Conservation (phyloP, 108 stramenopile genomes). For the Nitzschia sp. region DNA sequence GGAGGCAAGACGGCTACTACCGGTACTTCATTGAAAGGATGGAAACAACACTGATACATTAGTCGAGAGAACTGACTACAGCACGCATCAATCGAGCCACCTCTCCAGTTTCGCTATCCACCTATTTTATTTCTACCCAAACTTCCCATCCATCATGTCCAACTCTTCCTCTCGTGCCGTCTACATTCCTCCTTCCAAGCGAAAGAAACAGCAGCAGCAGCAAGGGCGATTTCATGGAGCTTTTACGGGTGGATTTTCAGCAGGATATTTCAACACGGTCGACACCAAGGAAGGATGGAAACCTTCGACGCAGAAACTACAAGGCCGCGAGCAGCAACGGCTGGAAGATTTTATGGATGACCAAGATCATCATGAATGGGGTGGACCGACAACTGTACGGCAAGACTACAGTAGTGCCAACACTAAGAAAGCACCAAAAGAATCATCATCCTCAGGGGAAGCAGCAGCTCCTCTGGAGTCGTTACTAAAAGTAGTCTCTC, state of each 20-base stretch:
- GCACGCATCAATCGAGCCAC: no score
- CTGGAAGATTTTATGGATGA: constrained; percentile 69
- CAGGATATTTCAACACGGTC: constrained; percentile 88
- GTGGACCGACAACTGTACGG: constrained; percentile 44
- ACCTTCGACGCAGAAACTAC: constrained; percentile 43
- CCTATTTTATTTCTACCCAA: no score
- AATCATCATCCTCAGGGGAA: background rate
- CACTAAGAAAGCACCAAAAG: background rate
- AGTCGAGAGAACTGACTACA: no score
- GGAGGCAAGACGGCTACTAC: no score
- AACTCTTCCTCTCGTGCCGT: constrained; percentile 1
- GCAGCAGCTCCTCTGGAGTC: background rate
- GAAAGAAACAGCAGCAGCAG: constrained; percentile 6
- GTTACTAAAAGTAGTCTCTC: constrained; percentile 9
- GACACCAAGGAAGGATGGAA: constrained; percentile 84
- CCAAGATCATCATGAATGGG: constrained; percentile 57
- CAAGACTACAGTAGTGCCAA: constrained; percentile 23
- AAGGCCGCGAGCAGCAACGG: constrained; percentile 38
- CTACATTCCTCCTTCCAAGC: constrained; percentile 28
- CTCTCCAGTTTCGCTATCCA: no score
- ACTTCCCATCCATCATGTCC: constrained; percentile 3
- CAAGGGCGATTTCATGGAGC: constrained; percentile 61
- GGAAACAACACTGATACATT: no score
- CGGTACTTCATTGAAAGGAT: no score
- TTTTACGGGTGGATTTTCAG: constrained; percentile 85